These are phyloP conservation scores for Prunus mongolica DNA, from an alignment of 306 rosid genomes.

Conservation along the genomic window DNA sequence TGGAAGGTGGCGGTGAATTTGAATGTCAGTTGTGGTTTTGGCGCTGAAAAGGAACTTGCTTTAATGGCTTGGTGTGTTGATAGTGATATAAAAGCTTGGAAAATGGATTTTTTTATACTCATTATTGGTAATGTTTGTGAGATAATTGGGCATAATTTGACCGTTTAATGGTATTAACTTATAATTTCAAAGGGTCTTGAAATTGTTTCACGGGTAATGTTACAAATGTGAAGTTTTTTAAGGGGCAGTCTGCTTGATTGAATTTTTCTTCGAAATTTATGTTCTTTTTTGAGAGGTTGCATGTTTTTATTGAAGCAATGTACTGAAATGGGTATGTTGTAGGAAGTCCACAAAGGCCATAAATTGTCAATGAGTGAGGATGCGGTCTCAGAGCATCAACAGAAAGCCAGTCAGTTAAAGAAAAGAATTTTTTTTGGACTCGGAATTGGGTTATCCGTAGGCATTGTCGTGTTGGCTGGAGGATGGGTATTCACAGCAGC, in stretches of 20 bases:
- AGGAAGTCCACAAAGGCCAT: constrained; percentile 34
- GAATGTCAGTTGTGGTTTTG: not conserved
- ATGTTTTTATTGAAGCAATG: constrained; percentile 9
- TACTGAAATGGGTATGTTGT: constrained; percentile 24
- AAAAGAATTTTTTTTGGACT: constrained; percentile 77
- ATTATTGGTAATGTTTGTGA: not conserved
- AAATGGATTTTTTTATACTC: not conserved
- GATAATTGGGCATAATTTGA: not conserved
- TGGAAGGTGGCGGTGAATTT: not conserved
- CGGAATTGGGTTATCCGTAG: constrained; percentile 76
- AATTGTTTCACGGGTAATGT: not conserved
- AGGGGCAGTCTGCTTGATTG: not conserved
- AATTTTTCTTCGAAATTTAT: not conserved
- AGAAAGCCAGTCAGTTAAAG: constrained; percentile 55
- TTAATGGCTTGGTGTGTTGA: not conserved
- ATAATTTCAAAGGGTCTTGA: not conserved
- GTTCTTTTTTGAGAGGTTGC: not conserved
- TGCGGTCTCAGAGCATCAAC: constrained; percentile 39
- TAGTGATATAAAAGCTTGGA: not conserved
- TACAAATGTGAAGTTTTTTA: not conserved
- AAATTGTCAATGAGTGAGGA: constrained; percentile 20
- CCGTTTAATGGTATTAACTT: not conserved
- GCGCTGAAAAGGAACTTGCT: not conserved
- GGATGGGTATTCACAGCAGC: constrained; percentile 80
- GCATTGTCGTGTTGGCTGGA: constrained; percentile 77